These are phyloP conservation scores for Trichoderma sp. DNA, from an alignment of 2,329 filamentous ascomycete genomes.

Conservation along the genomic window DNA sequence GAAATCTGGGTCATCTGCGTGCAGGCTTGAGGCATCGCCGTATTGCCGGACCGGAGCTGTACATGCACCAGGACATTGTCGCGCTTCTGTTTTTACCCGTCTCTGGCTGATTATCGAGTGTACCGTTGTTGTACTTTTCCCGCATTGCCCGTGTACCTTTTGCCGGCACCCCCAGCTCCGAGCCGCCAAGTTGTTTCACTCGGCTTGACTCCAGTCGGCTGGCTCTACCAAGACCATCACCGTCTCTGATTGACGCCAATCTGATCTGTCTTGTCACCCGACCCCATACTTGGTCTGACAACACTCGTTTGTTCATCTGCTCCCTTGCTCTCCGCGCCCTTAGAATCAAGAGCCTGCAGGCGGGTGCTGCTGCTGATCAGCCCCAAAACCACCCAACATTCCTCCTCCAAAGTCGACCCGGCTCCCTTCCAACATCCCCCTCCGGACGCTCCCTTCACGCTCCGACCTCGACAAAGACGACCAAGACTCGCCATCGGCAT, in stretches of 20 bases:
- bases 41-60: not conserved
- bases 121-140: not conserved
- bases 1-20: slow-evolving; percentile 21
- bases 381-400: slow-evolving; percentile 80
- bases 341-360: slow-evolving; percentile 43
- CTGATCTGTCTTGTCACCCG: slow-evolving; percentile 12
- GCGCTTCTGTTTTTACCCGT: not conserved
- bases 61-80: slow-evolving; percentile 7
- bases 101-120: not conserved
- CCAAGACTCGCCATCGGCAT: slow-evolving; percentile 41
- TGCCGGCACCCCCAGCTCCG: slow-evolving; percentile 2
- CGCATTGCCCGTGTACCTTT: not conserved
- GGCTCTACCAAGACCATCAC: not conserved
- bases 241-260: slow-evolving; percentile 18
- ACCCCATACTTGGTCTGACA: slow-evolving; percentile 5
- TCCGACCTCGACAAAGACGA: slow-evolving; percentile 38
- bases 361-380: slow-evolving; percentile 74
- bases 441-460: slow-evolving; percentile 64
- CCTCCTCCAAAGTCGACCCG: slow-evolving; percentile 65
- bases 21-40: slow-evolving; percentile 12
- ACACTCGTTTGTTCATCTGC: slow-evolving; percentile 1
- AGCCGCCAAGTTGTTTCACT: slow-evolving; percentile 5
- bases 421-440: slow-evolving; percentile 80
- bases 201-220: slow-evolving; percentile 12
- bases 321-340: slow-evolving; percentile 18